Evolutionary conservation across 345 rosid species (phyloP).

Genomic region (Diplotaxis tenuifolia): DNA sequence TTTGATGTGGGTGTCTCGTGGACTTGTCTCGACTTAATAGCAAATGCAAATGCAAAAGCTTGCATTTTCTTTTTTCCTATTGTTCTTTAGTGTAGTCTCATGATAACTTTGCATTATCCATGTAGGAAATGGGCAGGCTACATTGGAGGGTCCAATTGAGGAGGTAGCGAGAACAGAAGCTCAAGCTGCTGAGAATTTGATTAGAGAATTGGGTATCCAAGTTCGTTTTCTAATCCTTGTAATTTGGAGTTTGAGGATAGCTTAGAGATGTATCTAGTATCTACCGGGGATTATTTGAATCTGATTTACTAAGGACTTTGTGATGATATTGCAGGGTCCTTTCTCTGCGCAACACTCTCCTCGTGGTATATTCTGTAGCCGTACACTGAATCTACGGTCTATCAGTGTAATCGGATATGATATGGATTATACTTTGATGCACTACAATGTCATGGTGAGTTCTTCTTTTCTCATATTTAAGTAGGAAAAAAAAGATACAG

Average conservation of each 20-base stretch:
- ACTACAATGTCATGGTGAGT: slow-evolving; percentile 83
- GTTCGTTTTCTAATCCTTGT: slow-evolving; percentile 41
- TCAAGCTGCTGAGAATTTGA: slow-evolving; percentile 66
- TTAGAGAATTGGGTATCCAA: slow-evolving; percentile 71
- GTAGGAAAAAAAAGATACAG: too few species aligned
- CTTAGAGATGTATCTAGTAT: too few species aligned
- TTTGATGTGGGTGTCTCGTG: background rate
- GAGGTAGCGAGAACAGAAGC: slow-evolving; percentile 80
- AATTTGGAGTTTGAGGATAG: too few species aligned
- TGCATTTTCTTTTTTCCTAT: too few species aligned
- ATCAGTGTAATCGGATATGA: slow-evolving; percentile 97
- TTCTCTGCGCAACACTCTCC: slow-evolving; percentile 72
- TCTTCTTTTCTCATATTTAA: background rate
- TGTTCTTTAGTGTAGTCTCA: background rate
- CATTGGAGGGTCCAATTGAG: slow-evolving; percentile 87
- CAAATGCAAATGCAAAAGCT: too few species aligned
- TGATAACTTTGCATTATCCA: slow-evolving; percentile 15
- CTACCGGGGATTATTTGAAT: too few species aligned
- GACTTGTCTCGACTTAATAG: too few species aligned
- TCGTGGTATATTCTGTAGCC: slow-evolving; percentile 92
- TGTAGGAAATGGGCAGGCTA: slow-evolving; percentile 57
- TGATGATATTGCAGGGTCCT: slow-evolving; percentile 61
- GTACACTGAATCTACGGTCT: slow-evolving; percentile 89
- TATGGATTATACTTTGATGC: slow-evolving; percentile 98
- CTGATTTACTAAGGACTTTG: background rate